phyloP scores from a whole-genome alignment of 176 grass and related monocot species.

The Saccharum spontaneum region DNA sequence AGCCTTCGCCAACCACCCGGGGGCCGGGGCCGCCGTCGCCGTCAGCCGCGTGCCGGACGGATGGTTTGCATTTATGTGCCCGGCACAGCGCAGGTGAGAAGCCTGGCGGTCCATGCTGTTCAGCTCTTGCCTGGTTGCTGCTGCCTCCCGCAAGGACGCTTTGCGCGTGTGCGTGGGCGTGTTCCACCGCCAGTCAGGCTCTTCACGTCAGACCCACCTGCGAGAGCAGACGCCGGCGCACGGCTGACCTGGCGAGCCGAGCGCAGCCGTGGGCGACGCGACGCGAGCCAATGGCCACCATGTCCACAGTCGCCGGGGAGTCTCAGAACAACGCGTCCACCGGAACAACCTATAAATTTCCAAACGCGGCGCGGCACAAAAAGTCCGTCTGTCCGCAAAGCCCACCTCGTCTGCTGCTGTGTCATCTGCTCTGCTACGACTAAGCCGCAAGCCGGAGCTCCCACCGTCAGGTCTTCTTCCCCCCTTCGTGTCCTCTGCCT shows the following conservation, averaged over 20 bases:
- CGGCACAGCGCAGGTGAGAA: neutral
- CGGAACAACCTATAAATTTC: neutral
- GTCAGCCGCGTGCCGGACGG: slow-evolving; percentile 36
- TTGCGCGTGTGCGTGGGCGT: neutral
- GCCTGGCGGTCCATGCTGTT: too few relatives aligned
- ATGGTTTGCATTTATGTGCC: slow-evolving; percentile 36
- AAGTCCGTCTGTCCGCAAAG: neutral
- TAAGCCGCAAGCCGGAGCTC: neutral
- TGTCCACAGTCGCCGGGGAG: neutral
- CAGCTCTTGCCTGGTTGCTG: too few relatives aligned
- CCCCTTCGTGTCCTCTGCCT: neutral
- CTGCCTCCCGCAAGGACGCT: neutral
- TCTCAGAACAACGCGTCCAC: slow-evolving; percentile 18
- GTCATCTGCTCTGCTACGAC: neutral
- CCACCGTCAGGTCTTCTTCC: neutral
- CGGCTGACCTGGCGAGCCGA: slow-evolving; percentile 3
- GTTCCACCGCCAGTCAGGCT: neutral
- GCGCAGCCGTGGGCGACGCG: neutral
- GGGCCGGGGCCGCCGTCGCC: neutral
- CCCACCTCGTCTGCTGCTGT: neutral
- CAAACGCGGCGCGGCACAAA: neutral
- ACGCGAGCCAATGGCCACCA: too few relatives aligned
- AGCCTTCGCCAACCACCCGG: slow-evolving; percentile 6
- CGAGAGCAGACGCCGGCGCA: neutral
- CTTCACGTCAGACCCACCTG: neutral